phyloP scores from a whole-genome alignment of 176 grass and related monocot species.

The Microstegium vimineum region DNA sequence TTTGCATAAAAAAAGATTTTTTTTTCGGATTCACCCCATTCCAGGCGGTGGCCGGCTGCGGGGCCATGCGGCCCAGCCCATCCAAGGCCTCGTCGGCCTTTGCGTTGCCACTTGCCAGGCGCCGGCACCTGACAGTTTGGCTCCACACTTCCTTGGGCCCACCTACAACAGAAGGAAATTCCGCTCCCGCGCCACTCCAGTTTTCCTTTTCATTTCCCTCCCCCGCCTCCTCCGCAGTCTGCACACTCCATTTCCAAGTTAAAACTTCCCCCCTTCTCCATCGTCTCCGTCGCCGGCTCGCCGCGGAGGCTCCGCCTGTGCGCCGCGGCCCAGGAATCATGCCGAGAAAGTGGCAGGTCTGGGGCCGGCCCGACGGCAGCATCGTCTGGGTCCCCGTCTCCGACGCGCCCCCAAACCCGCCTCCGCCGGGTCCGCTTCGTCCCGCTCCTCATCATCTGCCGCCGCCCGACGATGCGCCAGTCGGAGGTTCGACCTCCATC shows the following conservation, averaged over 20 bases:
- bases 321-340: background rate
- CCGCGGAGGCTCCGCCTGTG: background rate
- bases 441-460: background rate
- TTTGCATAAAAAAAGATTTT: no score
- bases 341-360: conserved; percentile 39
- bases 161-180: background rate
- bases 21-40: background rate
- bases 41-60: background rate
- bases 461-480: background rate
- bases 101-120: background rate
- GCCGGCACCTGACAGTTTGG: background rate
- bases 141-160: background rate
- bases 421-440: background rate
- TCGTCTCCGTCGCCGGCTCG: background rate
- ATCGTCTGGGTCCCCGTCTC: conserved; percentile 33
- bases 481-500: background rate
- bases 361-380: conserved; percentile 31
- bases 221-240: background rate
- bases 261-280: background rate
- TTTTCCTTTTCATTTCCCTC: background rate
- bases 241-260: background rate
- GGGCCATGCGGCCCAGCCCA: background rate
- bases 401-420: background rate
- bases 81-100: background rate
- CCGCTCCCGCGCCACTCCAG: conserved; percentile 7